Evolutionary conservation across 257 asterid species (phyloP), one percentile per base, ranked within the genome.

Genomic region (Salvia rosmarinus): DNA sequence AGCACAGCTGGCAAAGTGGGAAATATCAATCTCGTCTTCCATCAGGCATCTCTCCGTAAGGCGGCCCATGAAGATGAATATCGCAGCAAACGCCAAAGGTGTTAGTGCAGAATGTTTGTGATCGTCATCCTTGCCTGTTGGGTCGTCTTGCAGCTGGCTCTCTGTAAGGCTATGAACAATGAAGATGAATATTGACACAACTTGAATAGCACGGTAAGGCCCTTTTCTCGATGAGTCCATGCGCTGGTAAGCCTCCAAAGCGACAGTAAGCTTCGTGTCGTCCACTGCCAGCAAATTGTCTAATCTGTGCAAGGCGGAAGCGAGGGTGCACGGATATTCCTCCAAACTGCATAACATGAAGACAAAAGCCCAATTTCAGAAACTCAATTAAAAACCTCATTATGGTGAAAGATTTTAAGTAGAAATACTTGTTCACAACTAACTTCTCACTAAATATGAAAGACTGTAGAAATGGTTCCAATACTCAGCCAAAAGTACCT

Each of bases 161-260:
- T 82, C 78, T 2, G 81, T 75, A 52, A 84, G 73, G 84, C 83
- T 72, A 69, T 85, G 83, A 67, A 81, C 40, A 55, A 87, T 49
- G 74, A 90, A 93, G 77, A 93, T 90, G 82, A 87, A 82, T 51
- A 89, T 66, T 20, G 96, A 87, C 63, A 87, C 96, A 43, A 89
- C 80, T 67, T 93, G 98, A 76, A 93, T 74, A 51, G 86, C 86
- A 32, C 95, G 90, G 70, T 85, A 83, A 46, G 98, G 98, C 68
- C 95, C 98, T 57, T 20, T 82, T 69, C 86, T 78, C 3, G 87
- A 80, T 28, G 88, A 77, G 73, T 84, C 89, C 88, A 89, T 37
- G 19, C 52, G 59, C 70, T 81, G 78, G 76, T 87, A 90, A 9
- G 90, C 84, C 70, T 84, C 90, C 54, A 93, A 76, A 51, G 88